Conservation (phyloP, 768 basidiomycete species). For the Chalciporus pseudorubinellus region DNA sequence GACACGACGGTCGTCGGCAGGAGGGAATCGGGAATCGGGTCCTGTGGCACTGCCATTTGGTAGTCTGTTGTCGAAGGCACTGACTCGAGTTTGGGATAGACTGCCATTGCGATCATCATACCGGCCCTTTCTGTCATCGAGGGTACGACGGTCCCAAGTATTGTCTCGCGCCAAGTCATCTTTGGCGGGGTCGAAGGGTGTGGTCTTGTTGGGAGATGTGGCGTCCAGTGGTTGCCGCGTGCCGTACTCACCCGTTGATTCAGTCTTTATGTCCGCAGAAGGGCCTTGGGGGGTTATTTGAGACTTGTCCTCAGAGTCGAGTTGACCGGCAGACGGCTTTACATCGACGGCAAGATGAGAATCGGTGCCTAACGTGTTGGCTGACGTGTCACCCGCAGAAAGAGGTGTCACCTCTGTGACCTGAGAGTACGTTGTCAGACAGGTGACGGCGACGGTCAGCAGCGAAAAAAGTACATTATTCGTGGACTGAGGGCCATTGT, state of each 20-base stretch:
- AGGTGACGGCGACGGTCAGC: constrained; percentile 6
- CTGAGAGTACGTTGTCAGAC: constrained; percentile 9
- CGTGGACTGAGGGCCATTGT: constrained; percentile 11
- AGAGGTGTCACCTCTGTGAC: constrained; percentile 25
- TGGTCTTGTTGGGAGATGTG: constrained; percentile 22
- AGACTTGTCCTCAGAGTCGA: constrained; percentile 11
- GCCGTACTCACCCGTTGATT: constrained; percentile 30
- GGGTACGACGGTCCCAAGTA: constrained; percentile 29
- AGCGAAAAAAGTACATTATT: constrained; percentile 34
- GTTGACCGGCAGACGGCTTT: constrained; percentile 10
- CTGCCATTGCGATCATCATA: constrained; percentile 27
- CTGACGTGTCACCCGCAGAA: constrained; percentile 26
- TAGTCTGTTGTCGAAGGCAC: constrained; percentile 12
- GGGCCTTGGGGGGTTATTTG: constrained; percentile 3
- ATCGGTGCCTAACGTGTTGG: constrained; percentile 20
- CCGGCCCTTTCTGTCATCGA: constrained; percentile 31
- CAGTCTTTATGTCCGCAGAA: constrained; percentile 9
- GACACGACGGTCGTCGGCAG: constrained; percentile 30
- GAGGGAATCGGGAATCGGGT: constrained; percentile 14
- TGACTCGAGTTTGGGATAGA: constrained; percentile 9
- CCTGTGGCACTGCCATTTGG: constrained; percentile 6
- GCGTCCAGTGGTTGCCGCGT: constrained; percentile 22
- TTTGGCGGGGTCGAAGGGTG: constrained; percentile 25
- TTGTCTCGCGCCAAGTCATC: constrained; percentile 27
- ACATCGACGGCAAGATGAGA: constrained; percentile 10